Evolutionary conservation across 2,329 filamentous ascomycete genomes (phyloP).

Genomic region (Phaeoacremonium minimum): DNA sequence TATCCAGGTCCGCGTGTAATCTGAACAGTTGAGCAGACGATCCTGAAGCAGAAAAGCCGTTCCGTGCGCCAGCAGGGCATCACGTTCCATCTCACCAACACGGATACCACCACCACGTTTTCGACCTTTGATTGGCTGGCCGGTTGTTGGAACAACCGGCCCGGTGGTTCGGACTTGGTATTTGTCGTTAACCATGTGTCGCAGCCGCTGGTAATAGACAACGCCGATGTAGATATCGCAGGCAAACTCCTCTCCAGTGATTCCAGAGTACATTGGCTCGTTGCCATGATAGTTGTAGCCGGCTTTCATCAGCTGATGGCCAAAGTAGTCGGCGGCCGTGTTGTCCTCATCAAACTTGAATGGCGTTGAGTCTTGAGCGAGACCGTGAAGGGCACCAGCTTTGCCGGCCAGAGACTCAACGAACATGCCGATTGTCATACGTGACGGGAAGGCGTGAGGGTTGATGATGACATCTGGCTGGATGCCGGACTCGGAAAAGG

Average conservation of each 20-base stretch:
- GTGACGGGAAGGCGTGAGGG: constrained; percentile 96
- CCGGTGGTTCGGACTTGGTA: constrained; percentile 97
- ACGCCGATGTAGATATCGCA: constrained; percentile 96
- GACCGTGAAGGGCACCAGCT: constrained; percentile 85
- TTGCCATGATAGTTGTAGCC: constrained; percentile 99
- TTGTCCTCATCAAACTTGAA: constrained; percentile 93
- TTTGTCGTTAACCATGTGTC: constrained; percentile 99
- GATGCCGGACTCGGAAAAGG: constrained; percentile 93
- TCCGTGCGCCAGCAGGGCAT: constrained; percentile 90
- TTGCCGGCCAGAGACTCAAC: constrained; percentile 96
- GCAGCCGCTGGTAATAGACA: constrained; percentile 95
- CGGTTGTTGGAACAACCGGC: constrained; percentile 83
- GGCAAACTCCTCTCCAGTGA: constrained; percentile 88
- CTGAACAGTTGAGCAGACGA: constrained; percentile 92
- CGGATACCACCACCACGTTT: constrained; percentile 97
- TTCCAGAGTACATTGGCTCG: constrained; percentile 97
- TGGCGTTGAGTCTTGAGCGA: constrained; percentile 94
- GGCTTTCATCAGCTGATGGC: constrained; percentile 88
- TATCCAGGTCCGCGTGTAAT: constrained; percentile 85
- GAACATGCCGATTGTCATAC: constrained; percentile 99
- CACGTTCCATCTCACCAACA: constrained; percentile 98
- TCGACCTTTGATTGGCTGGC: constrained; percentile 94
- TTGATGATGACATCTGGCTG: constrained; percentile 99
- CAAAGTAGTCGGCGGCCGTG: constrained; percentile 91
- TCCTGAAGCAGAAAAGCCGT: constrained; percentile 94